Evolutionary conservation across 371 early-diverging fungal species (phyloP), one percentile per base, ranked within the genome.

Genomic region (Lichtheimia ramosa): DNA sequence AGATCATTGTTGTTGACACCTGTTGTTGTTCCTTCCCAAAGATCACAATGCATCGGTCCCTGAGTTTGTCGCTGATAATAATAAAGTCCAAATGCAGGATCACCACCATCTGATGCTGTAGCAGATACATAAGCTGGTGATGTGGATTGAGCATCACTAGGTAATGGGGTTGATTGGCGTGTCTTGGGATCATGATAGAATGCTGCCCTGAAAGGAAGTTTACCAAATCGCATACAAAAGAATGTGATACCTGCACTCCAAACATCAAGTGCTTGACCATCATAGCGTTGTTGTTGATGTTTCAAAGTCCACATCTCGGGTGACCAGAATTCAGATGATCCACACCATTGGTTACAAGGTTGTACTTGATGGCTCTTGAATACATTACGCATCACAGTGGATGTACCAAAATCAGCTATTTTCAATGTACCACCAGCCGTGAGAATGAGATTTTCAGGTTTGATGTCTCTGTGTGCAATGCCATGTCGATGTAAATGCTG

Each of bases 341-440:
- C 96, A 61, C 93, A 92, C 67, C 92, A 79, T 34, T 93, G 92
- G 57, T 77, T 68, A 42, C 92, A 94, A 27, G 83, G 84, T 59
- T 91, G 82, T 71, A 96, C 95, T 48, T 74, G 67, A 53, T 75
- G 79, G 48, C 74, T 78, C 74, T 94, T 92, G 79, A 92, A 93
- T 40, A 85, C 82, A 40, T 83, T 85, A 58, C 91, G 81, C 72
- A 96, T 95, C 2, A 97, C 95, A 42, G 93, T 91, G 1, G 97
- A 91, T 8, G 96, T 94, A 48, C 98, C 97, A 87, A 97, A 99
- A 76, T 99, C 98, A 21, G 96, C 92, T 67, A 98, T 96, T 77
- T 99, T 99, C 50, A 99, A 66, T 7, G 87, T 88, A 49, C 91
- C 88, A 16, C 79, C 77, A 3, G 70, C 74, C 48, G 95, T 93